phyloP scores from a whole-genome alignment of 2,329 filamentous ascomycete species.

The Cladosporium oxysporum region DNA sequence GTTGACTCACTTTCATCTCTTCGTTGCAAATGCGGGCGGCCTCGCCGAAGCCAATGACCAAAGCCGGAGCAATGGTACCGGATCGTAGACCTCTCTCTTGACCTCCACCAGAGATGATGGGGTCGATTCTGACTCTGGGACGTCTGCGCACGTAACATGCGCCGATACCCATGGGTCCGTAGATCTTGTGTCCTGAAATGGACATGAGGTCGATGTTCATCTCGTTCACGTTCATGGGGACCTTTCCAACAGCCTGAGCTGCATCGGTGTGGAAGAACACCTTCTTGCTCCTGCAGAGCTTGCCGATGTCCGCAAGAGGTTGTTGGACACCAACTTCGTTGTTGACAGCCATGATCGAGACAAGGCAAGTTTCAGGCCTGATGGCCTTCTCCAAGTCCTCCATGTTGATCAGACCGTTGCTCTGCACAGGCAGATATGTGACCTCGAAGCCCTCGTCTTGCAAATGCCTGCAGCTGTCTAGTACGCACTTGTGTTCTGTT shows the following conservation, averaged over 20 bases:
- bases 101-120: conserved; percentile 92
- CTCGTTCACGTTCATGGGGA: conserved; percentile 91
- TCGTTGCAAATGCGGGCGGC: conserved; percentile 88
- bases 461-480: conserved; percentile 94
- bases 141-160: conserved; percentile 93
- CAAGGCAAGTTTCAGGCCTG: conserved; percentile 83
- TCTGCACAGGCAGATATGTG: conserved; percentile 92
- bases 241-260: conserved; percentile 98
- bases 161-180: conserved; percentile 94
- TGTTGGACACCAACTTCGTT: conserved; percentile 99
- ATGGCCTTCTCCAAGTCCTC: conserved; percentile 85
- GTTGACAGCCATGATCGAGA: conserved; percentile 99
- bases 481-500: conserved; percentile 98
- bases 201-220: conserved; percentile 99
- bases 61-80: conserved; percentile 84
- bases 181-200: conserved; percentile 97
- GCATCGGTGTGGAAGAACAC: conserved; percentile 98
- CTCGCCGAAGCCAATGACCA: conserved; percentile 92
- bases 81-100: conserved; percentile 94
- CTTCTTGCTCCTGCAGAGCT: conserved; percentile 86
- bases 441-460: conserved; percentile 96
- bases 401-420: conserved; percentile 82
- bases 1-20: conserved; percentile 76
- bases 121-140: conserved; percentile 89
- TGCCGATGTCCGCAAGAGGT: conserved; percentile 89